These are phyloP conservation scores for Singerocomus inundabilis DNA, from an alignment of 1,284 basidiomycete species.

Conservation along the genomic window DNA sequence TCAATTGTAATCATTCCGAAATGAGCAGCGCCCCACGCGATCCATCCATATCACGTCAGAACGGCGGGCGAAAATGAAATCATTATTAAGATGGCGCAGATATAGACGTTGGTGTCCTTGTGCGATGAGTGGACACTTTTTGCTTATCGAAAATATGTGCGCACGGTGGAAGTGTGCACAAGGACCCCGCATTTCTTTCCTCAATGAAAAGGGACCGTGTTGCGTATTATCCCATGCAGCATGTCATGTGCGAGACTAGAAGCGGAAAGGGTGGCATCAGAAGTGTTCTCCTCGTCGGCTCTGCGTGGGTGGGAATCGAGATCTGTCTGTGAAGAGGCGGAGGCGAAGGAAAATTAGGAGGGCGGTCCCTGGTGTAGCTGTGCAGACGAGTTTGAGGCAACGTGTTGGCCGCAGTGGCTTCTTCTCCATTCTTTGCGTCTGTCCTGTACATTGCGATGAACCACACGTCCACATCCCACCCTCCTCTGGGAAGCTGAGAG, in stretches of 20 bases:
- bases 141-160: constrained; percentile 10
- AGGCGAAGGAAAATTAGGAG: neutral
- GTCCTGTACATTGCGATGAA: constrained; percentile 3
- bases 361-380: constrained; percentile 8
- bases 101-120: constrained; percentile 4
- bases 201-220: constrained; percentile 1
- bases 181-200: constrained; percentile 5
- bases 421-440: constrained; percentile 19
- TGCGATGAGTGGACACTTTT: neutral
- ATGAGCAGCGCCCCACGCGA: constrained; percentile 21
- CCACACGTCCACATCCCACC: constrained; percentile 3
- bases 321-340: neutral
- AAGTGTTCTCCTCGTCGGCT: constrained; percentile 3
- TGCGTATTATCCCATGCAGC: constrained; percentile 1
- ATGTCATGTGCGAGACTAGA: constrained; percentile 2
- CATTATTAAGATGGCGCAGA: constrained; percentile 3
- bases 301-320: constrained; percentile 5
- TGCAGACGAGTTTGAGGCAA: constrained; percentile 13
- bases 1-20: constrained; percentile 11
- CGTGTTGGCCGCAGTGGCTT: constrained; percentile 28
- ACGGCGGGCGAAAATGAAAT: constrained; percentile 6
- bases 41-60: constrained; percentile 8
- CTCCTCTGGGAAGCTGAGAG: constrained; percentile 9
- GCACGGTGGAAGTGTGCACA: constrained; percentile 8
- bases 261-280: neutral